phyloP scores from a whole-genome alignment of 163 green algal genomes.

The Volvox carteri region DNA sequence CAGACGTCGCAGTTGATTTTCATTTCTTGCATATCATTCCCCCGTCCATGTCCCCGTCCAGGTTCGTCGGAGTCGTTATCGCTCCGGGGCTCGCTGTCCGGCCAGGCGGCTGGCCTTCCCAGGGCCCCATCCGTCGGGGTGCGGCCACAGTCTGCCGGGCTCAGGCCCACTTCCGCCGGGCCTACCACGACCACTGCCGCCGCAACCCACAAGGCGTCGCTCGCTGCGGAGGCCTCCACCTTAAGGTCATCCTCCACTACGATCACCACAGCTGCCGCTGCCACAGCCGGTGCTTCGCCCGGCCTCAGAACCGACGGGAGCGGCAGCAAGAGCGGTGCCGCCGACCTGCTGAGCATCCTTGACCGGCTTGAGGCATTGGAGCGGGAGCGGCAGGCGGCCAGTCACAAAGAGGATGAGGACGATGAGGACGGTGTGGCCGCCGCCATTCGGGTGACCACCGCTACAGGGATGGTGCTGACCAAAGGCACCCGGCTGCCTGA shows the following conservation, averaged over 20 bases:
- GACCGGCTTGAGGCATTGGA: constrained; percentile 58
- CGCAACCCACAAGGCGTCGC: background rate
- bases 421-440: constrained; percentile 9
- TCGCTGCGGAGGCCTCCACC: background rate
- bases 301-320: background rate
- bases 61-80: background rate
- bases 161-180: background rate
- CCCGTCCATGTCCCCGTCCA: too few species aligned
- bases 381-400: constrained; percentile 44
- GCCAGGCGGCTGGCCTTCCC: background rate
- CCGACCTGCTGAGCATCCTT: constrained; percentile 56
- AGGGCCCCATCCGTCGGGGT: background rate
- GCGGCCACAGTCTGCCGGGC: too few species aligned
- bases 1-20: too few species aligned
- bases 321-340: background rate
- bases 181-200: background rate
- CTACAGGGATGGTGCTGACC: constrained; percentile 40
- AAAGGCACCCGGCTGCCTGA: constrained; percentile 56
- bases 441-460: constrained; percentile 11
- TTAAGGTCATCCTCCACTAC: background rate
- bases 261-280: background rate
- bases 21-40: too few species aligned
- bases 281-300: background rate
- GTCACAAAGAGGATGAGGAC: constrained; percentile 6
- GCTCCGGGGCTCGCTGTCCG: background rate